Percentiles rank a stretch among this genome's conserved stretches.
Conservation (phyloP, 2,329 filamentous ascomycete species). For the Periconia macrospinosa region DNA sequence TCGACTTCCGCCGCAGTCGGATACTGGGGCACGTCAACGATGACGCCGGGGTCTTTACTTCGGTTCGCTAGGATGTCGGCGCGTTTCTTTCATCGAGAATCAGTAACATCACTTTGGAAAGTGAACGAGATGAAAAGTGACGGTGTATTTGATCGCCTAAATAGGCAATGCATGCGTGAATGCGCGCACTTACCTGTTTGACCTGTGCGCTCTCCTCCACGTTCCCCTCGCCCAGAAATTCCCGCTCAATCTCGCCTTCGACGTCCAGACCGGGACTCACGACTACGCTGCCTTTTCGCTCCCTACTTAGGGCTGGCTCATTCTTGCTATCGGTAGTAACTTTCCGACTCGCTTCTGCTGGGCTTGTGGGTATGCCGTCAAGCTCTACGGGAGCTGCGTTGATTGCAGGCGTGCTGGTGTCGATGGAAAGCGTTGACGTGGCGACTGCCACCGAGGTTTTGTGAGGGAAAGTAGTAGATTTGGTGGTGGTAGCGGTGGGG, state of each 20-base stretch:
- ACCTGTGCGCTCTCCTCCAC: conserved; percentile 17
- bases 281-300: conserved; percentile 1
- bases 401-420: conserved; percentile 43
- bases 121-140: background rate
- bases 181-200: conserved; percentile 28
- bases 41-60: conserved; percentile 47
- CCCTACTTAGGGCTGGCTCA: background rate
- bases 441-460: conserved; percentile 25
- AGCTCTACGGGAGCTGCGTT: conserved; percentile 50
- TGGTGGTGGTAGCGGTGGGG: conserved; percentile 23
- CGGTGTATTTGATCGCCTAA: no score
- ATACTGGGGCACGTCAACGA: conserved; percentile 48
- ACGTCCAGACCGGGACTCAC: conserved; percentile 26
- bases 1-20: conserved; percentile 50
- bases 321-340: conserved; percentile 11
- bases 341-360: conserved; percentile 26
- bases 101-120: background rate
- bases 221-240: conserved; percentile 29
- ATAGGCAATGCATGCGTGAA: background rate
- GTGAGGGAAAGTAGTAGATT: conserved; percentile 24
- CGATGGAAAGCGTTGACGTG: conserved; percentile 38
- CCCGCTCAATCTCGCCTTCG: conserved; percentile 30
- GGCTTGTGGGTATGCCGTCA: conserved; percentile 35
- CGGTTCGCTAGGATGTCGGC: conserved; percentile 41
- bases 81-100: conserved; percentile 33